Evolutionary conservation across 2,329 filamentous ascomycete species (phyloP).

Genomic region (Colletotrichum euphorbiae): DNA sequence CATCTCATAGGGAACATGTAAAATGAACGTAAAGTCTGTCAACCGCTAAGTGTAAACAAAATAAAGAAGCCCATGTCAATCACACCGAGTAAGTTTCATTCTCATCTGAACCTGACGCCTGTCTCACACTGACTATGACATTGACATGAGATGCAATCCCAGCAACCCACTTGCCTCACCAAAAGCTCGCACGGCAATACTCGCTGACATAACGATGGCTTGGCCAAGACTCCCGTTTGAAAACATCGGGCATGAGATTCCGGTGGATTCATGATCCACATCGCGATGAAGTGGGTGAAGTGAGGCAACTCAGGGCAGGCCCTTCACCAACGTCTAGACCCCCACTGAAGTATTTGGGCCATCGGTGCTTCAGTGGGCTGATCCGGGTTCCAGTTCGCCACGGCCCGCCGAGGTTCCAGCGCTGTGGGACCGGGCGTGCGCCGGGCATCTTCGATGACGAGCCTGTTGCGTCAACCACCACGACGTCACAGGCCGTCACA

Average conservation of each 20-base stretch:
- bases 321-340: neutral
- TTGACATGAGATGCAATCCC: too few relatives aligned
- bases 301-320: neutral
- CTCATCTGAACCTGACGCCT: conserved; percentile 1
- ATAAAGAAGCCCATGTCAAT: neutral
- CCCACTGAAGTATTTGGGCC: neutral
- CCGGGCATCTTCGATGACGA: conserved; percentile 28
- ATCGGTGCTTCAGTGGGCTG: neutral
- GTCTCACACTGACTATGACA: too few relatives aligned
- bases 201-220: too few relatives aligned
- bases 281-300: neutral
- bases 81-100: neutral
- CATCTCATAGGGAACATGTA: neutral
- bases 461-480: conserved; percentile 34
- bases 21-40: neutral
- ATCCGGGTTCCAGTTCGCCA: conserved; percentile 10
- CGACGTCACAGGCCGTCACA: conserved; percentile 37
- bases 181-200: neutral
- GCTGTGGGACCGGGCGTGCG: conserved; percentile 1
- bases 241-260: neutral
- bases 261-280: neutral
- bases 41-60: neutral
- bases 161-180: too few relatives aligned
- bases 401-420: conserved; percentile 21
- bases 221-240: too few relatives aligned